Evolutionary conservation across 1,284 basidiomycete genomes (phyloP), one percentile per base, ranked within the genome.

Genomic region (Xerocomus amazonicus): DNA sequence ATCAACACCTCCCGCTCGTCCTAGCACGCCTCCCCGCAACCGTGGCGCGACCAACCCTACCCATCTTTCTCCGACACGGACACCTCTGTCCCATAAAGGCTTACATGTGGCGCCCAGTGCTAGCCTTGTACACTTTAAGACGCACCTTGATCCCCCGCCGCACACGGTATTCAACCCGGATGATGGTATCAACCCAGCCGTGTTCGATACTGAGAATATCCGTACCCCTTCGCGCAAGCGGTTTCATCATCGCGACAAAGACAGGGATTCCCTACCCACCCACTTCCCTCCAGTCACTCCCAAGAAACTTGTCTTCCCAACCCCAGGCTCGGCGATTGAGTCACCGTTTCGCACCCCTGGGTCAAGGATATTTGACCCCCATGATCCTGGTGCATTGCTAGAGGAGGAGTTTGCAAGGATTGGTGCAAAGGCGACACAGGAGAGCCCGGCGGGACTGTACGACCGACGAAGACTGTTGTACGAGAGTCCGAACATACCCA

Each of bases 31-130:
- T 43, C 73, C 70, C 27, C n/a, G n/a, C n/a, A 66, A 59, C 53
- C 48, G 60, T 47, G 57, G 61, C 26, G 50, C 60, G 16, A 52
- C 51, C 19, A 59, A 51, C 38, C 50, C 59, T 7, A 48, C 67
- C 23, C 67, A 74, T n/a, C 68, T 81, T 14, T 84, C 84, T 1
- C 80, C 83, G 0, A 66, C 73, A 35, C 76, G 78, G 31, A 86
- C 85, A 0, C 84, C 84, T 0, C 62, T 87, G 12, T 85, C 84
- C 0, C 80, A 84, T 57, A 79, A 75, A 53, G 84, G 82, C 28
- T 62, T 86, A 34, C 80, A 84, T 55, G 82, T 83, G 80, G 80
- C 79, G 54, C 82, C 83, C 3, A 76, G 75, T 5, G 64, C 81
- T 1, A 82, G 77, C 57, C 72, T 83, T n/a, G 77, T 72, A 6